Evolutionary conservation across 2,329 filamentous ascomycete genomes (phyloP).

Genomic region (Ceratocystis albifundus): DNA sequence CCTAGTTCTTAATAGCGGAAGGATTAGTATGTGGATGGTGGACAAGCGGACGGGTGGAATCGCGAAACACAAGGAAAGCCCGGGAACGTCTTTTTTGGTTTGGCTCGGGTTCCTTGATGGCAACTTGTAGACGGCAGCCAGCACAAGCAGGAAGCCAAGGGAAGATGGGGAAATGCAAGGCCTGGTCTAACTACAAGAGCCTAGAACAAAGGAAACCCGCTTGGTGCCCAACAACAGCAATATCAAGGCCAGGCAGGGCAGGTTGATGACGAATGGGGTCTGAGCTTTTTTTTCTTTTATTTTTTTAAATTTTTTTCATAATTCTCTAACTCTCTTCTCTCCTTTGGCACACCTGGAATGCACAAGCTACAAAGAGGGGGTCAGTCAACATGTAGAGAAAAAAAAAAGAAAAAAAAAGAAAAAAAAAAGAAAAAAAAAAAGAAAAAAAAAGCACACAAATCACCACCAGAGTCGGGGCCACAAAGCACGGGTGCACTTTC

Average conservation of each 20-base stretch:
- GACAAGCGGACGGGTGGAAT: neutral
- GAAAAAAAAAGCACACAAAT: neutral
- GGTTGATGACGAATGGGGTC: neutral
- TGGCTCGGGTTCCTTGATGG: slow-evolving; percentile 1
- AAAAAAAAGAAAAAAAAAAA: neutral
- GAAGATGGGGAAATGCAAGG: neutral
- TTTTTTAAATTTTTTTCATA: neutral
- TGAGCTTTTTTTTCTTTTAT: neutral
- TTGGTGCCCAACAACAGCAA: neutral
- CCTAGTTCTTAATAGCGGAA: neutral
- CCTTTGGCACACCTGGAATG: neutral
- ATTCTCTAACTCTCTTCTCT: neutral
- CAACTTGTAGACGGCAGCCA: neutral
- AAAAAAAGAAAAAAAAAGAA: neutral
- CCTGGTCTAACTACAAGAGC: slow-evolving; percentile 2
- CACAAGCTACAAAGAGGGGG: neutral
- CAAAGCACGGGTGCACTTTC: neutral
- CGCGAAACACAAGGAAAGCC: neutral
- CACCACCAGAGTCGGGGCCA: neutral
- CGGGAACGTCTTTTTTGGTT: neutral
- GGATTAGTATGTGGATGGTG: slow-evolving; percentile 11
- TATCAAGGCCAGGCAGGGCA: neutral
- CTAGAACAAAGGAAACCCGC: neutral
- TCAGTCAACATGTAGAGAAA: neutral
- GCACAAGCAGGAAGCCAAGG: neutral